These are phyloP conservation scores for Musa schizocarpa DNA, from an alignment of 176 grass and related monocot genomes.

Conservation along the genomic window DNA sequence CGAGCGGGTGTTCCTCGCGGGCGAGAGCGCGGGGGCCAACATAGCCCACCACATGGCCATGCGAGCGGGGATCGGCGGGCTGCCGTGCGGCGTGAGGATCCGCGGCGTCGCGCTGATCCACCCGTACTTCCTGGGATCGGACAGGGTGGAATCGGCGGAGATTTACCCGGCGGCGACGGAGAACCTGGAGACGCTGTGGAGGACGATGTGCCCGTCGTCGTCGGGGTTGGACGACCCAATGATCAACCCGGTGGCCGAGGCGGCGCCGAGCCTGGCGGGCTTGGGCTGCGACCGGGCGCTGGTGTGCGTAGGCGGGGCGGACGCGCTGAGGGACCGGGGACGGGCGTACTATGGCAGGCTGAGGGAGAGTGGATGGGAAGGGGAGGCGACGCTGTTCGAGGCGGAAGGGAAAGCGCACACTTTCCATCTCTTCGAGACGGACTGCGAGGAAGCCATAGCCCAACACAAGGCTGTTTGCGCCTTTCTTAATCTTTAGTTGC, in stretches of 20 bases:
- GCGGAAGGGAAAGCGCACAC: too few relatives aligned
- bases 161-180: neutral
- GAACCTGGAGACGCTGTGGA: conserved; percentile 31
- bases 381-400: too few relatives aligned
- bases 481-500: too few relatives aligned
- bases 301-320: neutral
- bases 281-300: conserved; percentile 22
- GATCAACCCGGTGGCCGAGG: conserved; percentile 47
- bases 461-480: too few relatives aligned
- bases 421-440: too few relatives aligned
- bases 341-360: too few relatives aligned
- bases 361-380: too few relatives aligned
- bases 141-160: neutral
- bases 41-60: conserved; percentile 56
- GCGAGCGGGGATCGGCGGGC: conserved; percentile 38
- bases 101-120: conserved; percentile 41
- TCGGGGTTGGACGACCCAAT: conserved; percentile 45
- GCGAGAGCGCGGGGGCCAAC: conserved; percentile 68
- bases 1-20: conserved; percentile 42
- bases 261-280: conserved; percentile 23
- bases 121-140: conserved; percentile 52
- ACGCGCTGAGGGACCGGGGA: too few relatives aligned
- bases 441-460: too few relatives aligned
- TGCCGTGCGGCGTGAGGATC: conserved; percentile 30
- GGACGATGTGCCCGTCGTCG: conserved; percentile 26